These are phyloP conservation scores for Chytriomyces sp. DNA, from an alignment of 192 early-diverging fungal genomes.

Conservation along the genomic window DNA sequence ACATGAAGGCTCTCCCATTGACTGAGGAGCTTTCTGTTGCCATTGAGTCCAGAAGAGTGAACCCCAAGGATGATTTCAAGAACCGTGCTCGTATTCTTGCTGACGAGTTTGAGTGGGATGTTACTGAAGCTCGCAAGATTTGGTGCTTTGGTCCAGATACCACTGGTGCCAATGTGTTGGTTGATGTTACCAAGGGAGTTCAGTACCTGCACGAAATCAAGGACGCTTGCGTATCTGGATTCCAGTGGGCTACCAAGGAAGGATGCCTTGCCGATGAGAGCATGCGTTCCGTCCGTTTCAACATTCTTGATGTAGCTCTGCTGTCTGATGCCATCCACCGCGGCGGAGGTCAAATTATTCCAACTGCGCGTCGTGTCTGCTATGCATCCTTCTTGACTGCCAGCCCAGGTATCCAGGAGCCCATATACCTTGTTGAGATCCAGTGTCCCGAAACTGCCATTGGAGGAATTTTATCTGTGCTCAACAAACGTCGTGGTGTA, in stretches of 20 bases:
- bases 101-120: slow-evolving; percentile 92
- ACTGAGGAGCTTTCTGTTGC: slow-evolving; percentile 76
- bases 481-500: slow-evolving; percentile 95
- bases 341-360: slow-evolving; percentile 97
- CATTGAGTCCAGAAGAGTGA: slow-evolving; percentile 88
- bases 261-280: slow-evolving; percentile 91
- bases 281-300: slow-evolving; percentile 96
- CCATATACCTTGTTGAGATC: slow-evolving; percentile 93
- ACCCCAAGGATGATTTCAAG: slow-evolving; percentile 93
- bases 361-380: slow-evolving; percentile 89
- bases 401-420: slow-evolving; percentile 89
- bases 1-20: slow-evolving; percentile 88
- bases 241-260: slow-evolving; percentile 90
- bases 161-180: slow-evolving; percentile 84
- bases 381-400: slow-evolving; percentile 88
- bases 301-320: slow-evolving; percentile 93
- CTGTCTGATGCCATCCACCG: slow-evolving; percentile 99
- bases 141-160: slow-evolving; percentile 95
- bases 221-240: slow-evolving; percentile 93
- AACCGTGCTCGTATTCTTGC: slow-evolving; percentile 86
- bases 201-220: slow-evolving; percentile 99
- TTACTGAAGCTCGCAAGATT: slow-evolving; percentile 97
- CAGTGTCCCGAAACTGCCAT: no score
- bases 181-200: slow-evolving; percentile 95
- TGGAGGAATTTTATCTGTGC: slow-evolving; percentile 94